Evolutionary conservation across 768 basidiomycete species (phyloP), one percentile per base, ranked within the genome.

Genomic region (Termitomyces heimii): DNA sequence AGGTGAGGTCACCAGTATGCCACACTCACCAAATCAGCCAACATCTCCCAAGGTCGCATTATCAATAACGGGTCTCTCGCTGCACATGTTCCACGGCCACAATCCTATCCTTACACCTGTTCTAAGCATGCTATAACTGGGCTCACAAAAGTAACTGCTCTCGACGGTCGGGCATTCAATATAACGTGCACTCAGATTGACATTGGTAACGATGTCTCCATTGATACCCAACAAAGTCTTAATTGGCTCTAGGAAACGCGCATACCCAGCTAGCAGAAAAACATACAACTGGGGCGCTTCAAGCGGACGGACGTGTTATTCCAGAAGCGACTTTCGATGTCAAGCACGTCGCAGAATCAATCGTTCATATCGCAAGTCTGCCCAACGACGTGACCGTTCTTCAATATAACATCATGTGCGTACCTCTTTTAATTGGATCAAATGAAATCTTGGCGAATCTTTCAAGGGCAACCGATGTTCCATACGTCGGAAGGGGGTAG

Each of bases 51-150:
- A 86, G 85, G 84, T 2, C 80, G 89, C 20, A 88, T 94, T 60
- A 87, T 95, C 71, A 92, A 93, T 73, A 92, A 94, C 63, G 92
- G 91, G 0, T 88, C 85, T n/a, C 74, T 91, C 24, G 79, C 86
- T 1, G 88, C 89, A 0, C 81, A 86, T 59, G 75, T 81, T 4
- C 88, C 90, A 1, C 79, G 88, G n/a, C 86, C 85, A 1, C 69
- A 82, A 62, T 75, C 81, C 1, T 68, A 68, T 24, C 77, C 90
- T 0, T 94, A 94, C 68, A 86, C 88, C 0, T 74, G 81, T 52
- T 86, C 89, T 13, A 95, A 94, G 70, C 91, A 93, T 65, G 92
- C 87, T 7, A 82, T 94, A 45, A 67, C 74, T 1, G 92, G 92
- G 0, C 71, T 94, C 3, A 92, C 92, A 12, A 90, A 87, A 68